Evolutionary conservation across 2,329 filamentous ascomycete genomes (phyloP).

Genomic region (Hymenoscyphus fraxineus): DNA sequence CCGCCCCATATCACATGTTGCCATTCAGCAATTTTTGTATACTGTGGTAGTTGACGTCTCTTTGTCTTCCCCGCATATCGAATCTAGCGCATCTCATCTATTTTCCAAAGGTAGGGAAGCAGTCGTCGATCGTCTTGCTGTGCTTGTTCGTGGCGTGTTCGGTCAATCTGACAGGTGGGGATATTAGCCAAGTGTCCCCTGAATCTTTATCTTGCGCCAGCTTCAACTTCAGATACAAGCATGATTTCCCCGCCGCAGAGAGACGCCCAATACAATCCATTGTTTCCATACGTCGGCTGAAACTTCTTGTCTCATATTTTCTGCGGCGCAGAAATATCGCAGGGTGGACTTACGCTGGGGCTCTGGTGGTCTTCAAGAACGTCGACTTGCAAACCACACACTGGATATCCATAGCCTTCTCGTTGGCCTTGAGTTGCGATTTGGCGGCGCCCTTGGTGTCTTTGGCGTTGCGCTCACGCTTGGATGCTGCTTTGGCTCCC

Average conservation of each 20-base stretch:
- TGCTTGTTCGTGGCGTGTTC: slow-evolving; percentile 76
- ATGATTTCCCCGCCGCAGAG: neutral
- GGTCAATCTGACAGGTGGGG: slow-evolving; percentile 24
- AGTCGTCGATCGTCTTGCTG: slow-evolving; percentile 66
- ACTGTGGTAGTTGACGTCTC: neutral
- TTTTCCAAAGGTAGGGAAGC: slow-evolving; percentile 56
- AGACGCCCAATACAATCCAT: neutral
- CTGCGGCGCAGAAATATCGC: neutral
- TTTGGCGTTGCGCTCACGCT: slow-evolving; percentile 69
- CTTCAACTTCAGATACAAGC: neutral
- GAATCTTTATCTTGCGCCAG: neutral
- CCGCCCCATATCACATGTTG: neutral
- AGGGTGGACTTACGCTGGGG: slow-evolving; percentile 56
- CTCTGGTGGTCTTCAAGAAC: slow-evolving; percentile 74
- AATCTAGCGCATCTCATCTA: slow-evolving; percentile 5
- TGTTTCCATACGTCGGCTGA: neutral
- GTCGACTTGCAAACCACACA: slow-evolving; percentile 74
- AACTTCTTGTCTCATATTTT: neutral
- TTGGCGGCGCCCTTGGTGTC: slow-evolving; percentile 52
- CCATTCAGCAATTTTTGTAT: neutral
- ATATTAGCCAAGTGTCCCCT: neutral
- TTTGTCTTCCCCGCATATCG: neutral
- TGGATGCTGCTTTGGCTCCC: slow-evolving; percentile 66
- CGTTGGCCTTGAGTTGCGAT: slow-evolving; percentile 69
- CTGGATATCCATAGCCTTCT: slow-evolving; percentile 70